Base-by-base conservation (phyloP, 805 yeast species). In the Lachancea waltii region DNA sequence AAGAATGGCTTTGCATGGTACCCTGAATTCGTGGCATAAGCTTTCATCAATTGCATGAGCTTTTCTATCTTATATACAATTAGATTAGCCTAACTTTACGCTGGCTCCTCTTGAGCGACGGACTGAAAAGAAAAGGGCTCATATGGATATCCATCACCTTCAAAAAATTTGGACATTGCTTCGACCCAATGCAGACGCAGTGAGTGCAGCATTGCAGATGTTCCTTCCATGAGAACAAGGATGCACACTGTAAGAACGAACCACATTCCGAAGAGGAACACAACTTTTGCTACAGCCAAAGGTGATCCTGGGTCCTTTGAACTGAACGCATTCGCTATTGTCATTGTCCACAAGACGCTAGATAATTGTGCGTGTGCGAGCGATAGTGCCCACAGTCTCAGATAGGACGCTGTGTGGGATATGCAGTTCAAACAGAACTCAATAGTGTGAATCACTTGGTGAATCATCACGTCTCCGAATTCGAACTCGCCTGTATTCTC, bases 151-250 rank as follows among this genome's bases (percentile, higher is more conserved):
- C 99, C 99, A 62, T 90, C 97, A 60, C 99, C 99, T 57, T 84
- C 92, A 55, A 89, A 92, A 67, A 82, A 94, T 68, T 92, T 92
- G 45, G 96, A 86, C 99, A 92, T 92, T 19, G 96, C 81, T 68
- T 92, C 99, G 46, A 92, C 98, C 99, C 99, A 92, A 62, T 92
- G 98, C 57, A 92, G 74, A 71, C 99, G 85, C 57, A 92, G 73
- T n/a, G 97, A 83, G 65, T 92, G 99, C 57, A 92, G 74, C 98
- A 92, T 92, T 24, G 98, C 98, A 18, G 97, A 86, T 0, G 99
- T 92, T 42, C 98, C 99, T 65, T 92, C 99, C 99, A 92, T 92
- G 37, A 84, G 68, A 10, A 92, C 97, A 55, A 92, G 72, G 51
- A 92, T 86, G 54, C 85, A 82, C 18, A 89, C 90, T 0, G 98